Evolutionary conservation across 2,329 filamentous ascomycete species (phyloP).

Genomic region (Pseudopyrenochaeta lycopersici): DNA sequence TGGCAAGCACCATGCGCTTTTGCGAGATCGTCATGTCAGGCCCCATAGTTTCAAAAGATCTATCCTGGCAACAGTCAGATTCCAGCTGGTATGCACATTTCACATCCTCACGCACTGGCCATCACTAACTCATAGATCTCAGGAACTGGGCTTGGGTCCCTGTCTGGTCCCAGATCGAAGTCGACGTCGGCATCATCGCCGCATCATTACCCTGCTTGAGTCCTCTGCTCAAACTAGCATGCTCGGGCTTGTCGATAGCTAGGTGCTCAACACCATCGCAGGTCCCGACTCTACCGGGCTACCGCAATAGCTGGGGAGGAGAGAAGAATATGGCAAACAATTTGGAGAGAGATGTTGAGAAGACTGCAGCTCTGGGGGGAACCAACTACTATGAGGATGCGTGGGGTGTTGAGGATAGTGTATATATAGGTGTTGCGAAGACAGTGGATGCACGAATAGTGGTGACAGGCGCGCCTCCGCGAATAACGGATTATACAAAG

Average conservation of each 20-base stretch:
- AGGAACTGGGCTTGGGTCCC: constrained; percentile 36
- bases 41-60: constrained; percentile 11
- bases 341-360: constrained; percentile 8
- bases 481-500: constrained; percentile 8
- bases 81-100: constrained; percentile 21
- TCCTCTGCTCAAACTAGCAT: constrained; percentile 33
- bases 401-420: constrained; percentile 15
- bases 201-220: constrained; percentile 38
- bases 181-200: constrained; percentile 38
- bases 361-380: neutral
- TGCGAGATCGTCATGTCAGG: constrained; percentile 34
- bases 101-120: too few species aligned
- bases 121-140: too few species aligned
- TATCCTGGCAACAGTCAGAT: constrained; percentile 28
- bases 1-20: constrained; percentile 38
- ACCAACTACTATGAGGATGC: constrained; percentile 21
- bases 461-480: neutral
- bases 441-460: constrained; percentile 3
- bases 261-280: constrained; percentile 19
- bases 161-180: constrained; percentile 44
- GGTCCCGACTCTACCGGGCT: constrained; percentile 23
- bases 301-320: constrained; percentile 17
- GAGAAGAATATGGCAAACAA: neutral
- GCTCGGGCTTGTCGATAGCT: constrained; percentile 14
- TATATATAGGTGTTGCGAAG: constrained; percentile 7